Conservation (phyloP, 192 early-diverging fungal species). For the Funneliformis mosseae region DNA sequence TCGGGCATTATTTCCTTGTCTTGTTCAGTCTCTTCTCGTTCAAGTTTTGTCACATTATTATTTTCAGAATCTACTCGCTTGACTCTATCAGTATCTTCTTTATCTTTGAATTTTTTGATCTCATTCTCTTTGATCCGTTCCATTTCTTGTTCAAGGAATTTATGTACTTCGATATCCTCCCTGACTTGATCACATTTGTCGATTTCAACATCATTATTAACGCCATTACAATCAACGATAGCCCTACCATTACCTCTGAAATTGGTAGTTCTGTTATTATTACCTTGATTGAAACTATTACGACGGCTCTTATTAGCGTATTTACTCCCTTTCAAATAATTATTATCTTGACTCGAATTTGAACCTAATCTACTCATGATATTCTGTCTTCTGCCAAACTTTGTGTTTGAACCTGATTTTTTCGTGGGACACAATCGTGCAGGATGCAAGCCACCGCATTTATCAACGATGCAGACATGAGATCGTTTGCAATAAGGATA, state of each 20-base stretch:
- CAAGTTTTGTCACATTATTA: background rate
- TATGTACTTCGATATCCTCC: background rate
- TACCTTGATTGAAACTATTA: background rate
- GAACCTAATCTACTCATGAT: background rate
- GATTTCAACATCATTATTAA: background rate
- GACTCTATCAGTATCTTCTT: background rate
- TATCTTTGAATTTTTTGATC: background rate
- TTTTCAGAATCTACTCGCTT: background rate
- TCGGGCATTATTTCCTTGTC: background rate
- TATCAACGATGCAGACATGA: conserved; percentile 1
- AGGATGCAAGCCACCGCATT: conserved; percentile 23
- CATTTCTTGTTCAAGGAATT: background rate
- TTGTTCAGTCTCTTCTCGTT: background rate
- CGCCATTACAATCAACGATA: background rate
- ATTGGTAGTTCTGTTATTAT: background rate
- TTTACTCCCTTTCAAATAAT: background rate
- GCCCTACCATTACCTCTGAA: background rate
- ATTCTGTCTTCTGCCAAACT: background rate
- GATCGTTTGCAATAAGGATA: conserved; percentile 23
- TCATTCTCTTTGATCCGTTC: background rate
- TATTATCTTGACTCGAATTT: background rate
- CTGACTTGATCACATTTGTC: background rate
- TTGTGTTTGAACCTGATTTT: background rate
- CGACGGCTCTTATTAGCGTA: background rate
- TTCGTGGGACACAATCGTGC: conserved; percentile 3